Percentiles rank a stretch among this genome's conserved stretches.
These are phyloP conservation scores for Meredithiella fracta DNA, from an alignment of 2,329 filamentous ascomycete species.

Conservation along the genomic window DNA sequence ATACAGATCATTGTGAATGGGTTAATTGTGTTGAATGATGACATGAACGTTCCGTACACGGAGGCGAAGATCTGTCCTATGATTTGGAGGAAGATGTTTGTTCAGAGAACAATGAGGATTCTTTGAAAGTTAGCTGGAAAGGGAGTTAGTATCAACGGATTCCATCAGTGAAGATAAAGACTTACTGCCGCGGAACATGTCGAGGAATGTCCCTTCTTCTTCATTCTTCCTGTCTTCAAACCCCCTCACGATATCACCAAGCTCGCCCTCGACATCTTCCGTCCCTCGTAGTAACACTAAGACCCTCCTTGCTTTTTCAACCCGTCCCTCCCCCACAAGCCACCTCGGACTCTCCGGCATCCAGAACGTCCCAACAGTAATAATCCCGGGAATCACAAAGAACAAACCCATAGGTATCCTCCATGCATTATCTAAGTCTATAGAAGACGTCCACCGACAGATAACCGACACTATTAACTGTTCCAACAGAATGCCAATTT, in stretches of 20 bases:
- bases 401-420: background rate
- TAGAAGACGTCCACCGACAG: background rate
- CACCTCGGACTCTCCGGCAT: background rate
- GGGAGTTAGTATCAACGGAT: background rate
- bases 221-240: background rate
- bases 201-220: background rate
- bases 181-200: background rate
- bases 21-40: background rate
- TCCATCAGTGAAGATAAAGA: no score
- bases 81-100: background rate
- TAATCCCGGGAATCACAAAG: background rate
- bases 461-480: background rate
- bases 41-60: background rate
- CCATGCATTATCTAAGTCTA: background rate
- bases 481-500: background rate
- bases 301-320: background rate
- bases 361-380: background rate
- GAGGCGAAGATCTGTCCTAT: background rate
- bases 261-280: background rate
- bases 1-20: background rate
- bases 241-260: background rate
- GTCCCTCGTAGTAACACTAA: background rate
- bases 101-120: background rate
- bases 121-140: background rate
- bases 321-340: background rate